phyloP scores from a whole-genome alignment of 192 early-diverging fungal genomes.

The Coemansia sp. region DNA sequence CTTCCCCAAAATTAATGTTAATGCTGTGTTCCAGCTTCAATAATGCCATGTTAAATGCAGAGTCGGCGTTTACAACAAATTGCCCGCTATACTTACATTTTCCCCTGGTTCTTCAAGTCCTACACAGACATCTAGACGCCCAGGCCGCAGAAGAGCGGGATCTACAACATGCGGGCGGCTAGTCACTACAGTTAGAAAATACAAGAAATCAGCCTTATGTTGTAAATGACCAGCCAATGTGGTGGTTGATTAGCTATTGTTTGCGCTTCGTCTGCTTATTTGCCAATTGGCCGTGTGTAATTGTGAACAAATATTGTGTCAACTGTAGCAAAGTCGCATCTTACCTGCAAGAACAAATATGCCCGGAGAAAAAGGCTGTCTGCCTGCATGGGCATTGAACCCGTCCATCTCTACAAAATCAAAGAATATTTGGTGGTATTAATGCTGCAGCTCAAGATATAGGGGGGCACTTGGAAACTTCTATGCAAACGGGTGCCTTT shows the following conservation, averaged over 20 bases:
- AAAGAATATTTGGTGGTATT: not conserved
- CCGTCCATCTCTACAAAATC: constrained; percentile 50
- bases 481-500: too few relatives aligned
- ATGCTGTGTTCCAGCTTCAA: too few relatives aligned
- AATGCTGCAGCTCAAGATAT: not conserved
- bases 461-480: too few relatives aligned
- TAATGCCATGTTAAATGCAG: not conserved
- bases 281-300: too few relatives aligned
- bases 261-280: too few relatives aligned
- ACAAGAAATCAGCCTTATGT: not conserved
- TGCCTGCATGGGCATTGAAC: constrained; percentile 31
- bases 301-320: not conserved
- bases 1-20: not conserved
- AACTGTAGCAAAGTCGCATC: not conserved
- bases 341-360: constrained; percentile 72
- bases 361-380: constrained; percentile 31
- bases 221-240: not conserved
- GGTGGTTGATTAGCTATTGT: too few relatives aligned
- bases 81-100: constrained; percentile 37
- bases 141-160: constrained; percentile 78
- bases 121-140: constrained; percentile 78
- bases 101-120: constrained; percentile 60
- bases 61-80: not conserved
- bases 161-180: constrained; percentile 73
- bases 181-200: constrained; percentile 58